phyloP scores from a whole-genome alignment of 768 basidiomycete genomes.

The Leccinum olivaceopallidum region DNA sequence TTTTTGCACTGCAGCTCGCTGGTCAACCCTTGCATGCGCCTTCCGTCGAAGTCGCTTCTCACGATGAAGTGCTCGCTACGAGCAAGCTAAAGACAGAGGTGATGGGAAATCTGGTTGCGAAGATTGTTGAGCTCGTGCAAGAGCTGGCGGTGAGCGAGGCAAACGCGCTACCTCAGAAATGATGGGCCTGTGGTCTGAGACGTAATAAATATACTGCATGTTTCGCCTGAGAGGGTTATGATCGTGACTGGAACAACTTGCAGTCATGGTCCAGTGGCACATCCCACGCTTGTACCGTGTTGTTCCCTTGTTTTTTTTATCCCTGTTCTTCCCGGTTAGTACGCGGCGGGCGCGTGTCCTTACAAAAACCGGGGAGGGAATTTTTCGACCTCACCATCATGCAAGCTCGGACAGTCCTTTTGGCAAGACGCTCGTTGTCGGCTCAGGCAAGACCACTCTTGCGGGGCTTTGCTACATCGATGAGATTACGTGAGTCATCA shows the following conservation, averaged over 20 bases:
- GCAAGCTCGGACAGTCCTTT: slow-evolving; percentile 25
- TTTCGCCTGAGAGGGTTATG: no score
- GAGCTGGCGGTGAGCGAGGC: slow-evolving; percentile 14
- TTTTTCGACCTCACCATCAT: slow-evolving; percentile 12
- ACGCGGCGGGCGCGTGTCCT: slow-evolving; percentile 25
- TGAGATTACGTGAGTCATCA: slow-evolving; percentile 30
- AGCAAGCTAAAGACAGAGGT: slow-evolving; percentile 69
- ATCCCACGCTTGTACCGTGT: slow-evolving; percentile 28
- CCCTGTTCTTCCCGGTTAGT: slow-evolving; percentile 16
- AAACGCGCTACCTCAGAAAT: neutral
- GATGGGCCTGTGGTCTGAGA: neutral
- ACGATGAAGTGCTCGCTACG: slow-evolving; percentile 73
- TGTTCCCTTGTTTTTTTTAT: slow-evolving; percentile 12
- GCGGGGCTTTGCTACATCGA: slow-evolving; percentile 32
- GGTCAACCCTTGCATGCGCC: slow-evolving; percentile 51
- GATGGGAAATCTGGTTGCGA: slow-evolving; percentile 70
- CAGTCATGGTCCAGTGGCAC: neutral
- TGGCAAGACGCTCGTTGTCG: slow-evolving; percentile 26
- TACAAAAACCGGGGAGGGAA: slow-evolving; percentile 19
- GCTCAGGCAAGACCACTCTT: slow-evolving; percentile 22
- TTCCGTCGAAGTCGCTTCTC: slow-evolving; percentile 56
- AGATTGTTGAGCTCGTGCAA: slow-evolving; percentile 50
- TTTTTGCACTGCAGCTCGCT: slow-evolving; percentile 47
- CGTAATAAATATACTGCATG: slow-evolving; percentile 4
- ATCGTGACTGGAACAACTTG: neutral